Percentiles rank a stretch among this genome's conserved stretches.
Evolutionary conservation across 1,139 yeast species (phyloP).

Genomic region (Protomyces lactucae-debilis): DNA sequence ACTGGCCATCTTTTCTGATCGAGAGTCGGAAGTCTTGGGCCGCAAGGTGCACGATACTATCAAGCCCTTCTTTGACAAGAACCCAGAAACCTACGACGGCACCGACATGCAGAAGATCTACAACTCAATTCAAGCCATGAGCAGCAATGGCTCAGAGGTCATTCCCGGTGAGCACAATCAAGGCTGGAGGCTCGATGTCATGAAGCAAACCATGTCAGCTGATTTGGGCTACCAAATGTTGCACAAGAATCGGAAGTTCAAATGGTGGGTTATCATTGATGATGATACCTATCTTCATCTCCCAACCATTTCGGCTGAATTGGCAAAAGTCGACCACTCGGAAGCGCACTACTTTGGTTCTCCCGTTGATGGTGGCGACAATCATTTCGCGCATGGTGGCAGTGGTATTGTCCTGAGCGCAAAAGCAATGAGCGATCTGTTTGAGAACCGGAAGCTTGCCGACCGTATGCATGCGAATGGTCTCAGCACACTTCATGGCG

Average conservation of each 20-base stretch:
- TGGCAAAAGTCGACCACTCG: constrained; percentile 35
- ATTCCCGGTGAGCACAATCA: not conserved
- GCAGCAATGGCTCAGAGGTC: not conserved
- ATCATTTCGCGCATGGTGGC: constrained; percentile 42
- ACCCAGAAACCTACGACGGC: not conserved
- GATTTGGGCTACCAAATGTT: constrained; percentile 10
- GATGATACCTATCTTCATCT: constrained; percentile 40
- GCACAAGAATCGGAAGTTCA: constrained; percentile 16
- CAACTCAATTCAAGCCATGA: not conserved
- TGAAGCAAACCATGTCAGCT: constrained; percentile 5
- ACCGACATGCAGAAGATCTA: not conserved
- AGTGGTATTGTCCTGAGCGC: constrained; percentile 41
- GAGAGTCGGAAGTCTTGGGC: not conserved
- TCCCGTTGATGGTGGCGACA: not conserved
- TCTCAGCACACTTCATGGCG: constrained; percentile 39
- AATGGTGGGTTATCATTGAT: constrained; percentile 43
- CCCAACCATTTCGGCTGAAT: constrained; percentile 36
- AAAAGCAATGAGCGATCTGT: constrained; percentile 37
- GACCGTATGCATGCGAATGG: constrained; percentile 35
- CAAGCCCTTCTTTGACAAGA: constrained; percentile 1
- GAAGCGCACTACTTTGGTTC: constrained; percentile 30
- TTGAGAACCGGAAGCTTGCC: constrained; percentile 33
- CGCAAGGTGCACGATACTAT: constrained; percentile 2
- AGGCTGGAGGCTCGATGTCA: constrained; percentile 14
- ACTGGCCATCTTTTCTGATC: constrained; percentile 8